Evolutionary conservation across 768 basidiomycete species (phyloP).

Genomic region (Botryobasidium botryosum): DNA sequence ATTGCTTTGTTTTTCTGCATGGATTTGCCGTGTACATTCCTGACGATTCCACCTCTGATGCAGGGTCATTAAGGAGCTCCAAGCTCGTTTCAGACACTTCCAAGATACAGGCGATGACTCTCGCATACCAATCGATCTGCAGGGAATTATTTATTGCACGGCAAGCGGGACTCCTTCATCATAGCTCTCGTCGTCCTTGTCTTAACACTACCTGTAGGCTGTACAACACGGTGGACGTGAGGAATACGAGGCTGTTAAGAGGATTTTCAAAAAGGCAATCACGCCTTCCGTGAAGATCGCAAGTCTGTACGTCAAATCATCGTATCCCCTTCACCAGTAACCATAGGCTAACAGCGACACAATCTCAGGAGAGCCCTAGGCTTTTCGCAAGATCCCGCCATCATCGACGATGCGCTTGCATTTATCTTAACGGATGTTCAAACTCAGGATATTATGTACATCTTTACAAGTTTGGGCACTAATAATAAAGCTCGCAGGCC

Average conservation of each 20-base stretch:
- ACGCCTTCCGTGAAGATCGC: slow-evolving; percentile 57
- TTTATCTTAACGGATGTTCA: slow-evolving; percentile 35
- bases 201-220: slow-evolving; percentile 39
- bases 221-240: slow-evolving; percentile 53
- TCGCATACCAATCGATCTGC: slow-evolving; percentile 64
- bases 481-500: slow-evolving; percentile 41
- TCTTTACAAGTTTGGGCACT: slow-evolving; percentile 37
- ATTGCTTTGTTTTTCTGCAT: no score
- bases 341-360: no score
- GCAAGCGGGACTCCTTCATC: not conserved
- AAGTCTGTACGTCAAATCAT: slow-evolving; percentile 55
- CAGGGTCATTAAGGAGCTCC: slow-evolving; percentile 62
- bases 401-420: slow-evolving; percentile 41
- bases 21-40: not conserved
- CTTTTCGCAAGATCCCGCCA: slow-evolving; percentile 4
- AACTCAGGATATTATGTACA: slow-evolving; percentile 31
- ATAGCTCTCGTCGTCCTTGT: not conserved
- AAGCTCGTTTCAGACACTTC: slow-evolving; percentile 51
- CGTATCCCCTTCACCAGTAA: no score
- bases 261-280: slow-evolving; percentile 50
- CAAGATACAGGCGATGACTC: slow-evolving; percentile 58
- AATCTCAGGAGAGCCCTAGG: no score
- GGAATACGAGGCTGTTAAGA: slow-evolving; percentile 59
- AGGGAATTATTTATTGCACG: slow-evolving; percentile 26
- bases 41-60: not conserved